phyloP scores from a whole-genome alignment of 805 yeast species.

The Ogataea nonfermentans region DNA sequence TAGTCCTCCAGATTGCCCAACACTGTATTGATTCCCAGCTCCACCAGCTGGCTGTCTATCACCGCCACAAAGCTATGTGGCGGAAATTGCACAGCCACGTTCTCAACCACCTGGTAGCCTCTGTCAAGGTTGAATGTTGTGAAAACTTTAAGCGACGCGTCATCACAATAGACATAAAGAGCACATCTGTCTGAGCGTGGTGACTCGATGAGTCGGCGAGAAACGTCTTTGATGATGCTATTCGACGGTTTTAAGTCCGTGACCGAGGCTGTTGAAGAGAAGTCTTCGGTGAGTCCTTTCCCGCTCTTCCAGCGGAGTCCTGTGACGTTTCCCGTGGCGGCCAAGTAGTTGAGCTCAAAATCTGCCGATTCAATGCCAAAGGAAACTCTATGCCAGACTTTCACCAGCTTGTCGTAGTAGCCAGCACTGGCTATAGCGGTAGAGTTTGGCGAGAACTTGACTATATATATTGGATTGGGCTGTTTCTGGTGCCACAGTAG shows the following conservation, averaged over 20 bases:
- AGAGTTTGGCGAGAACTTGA: slow-evolving; percentile 65
- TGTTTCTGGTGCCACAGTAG: slow-evolving; percentile 50
- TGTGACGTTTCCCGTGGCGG: slow-evolving; percentile 61
- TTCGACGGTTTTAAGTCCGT: slow-evolving; percentile 30
- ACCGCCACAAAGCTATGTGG: slow-evolving; percentile 29
- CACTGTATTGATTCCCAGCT: slow-evolving; percentile 25
- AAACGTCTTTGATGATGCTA: slow-evolving; percentile 24
- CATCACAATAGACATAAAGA: slow-evolving; percentile 64
- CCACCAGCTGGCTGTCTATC: slow-evolving; percentile 39
- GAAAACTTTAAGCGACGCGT: slow-evolving; percentile 64
- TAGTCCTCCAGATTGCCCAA: slow-evolving; percentile 21
- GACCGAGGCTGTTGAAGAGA: slow-evolving; percentile 11
- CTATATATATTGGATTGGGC: slow-evolving; percentile 57
- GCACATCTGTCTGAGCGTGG: slow-evolving; percentile 41
- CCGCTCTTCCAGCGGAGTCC: slow-evolving; percentile 54
- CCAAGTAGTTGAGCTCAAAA: slow-evolving; percentile 66
- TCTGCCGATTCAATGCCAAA: slow-evolving; percentile 61
- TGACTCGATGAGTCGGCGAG: slow-evolving; percentile 1
- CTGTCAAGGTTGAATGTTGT: slow-evolving; percentile 59
- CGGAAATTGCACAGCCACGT: slow-evolving; percentile 48
- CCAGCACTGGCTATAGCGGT: slow-evolving; percentile 64
- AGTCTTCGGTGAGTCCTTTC: slow-evolving; percentile 2
- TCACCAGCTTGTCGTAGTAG: slow-evolving; percentile 61
- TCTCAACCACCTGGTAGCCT: slow-evolving; percentile 53
- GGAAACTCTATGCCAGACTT: slow-evolving; percentile 74